phyloP scores from a whole-genome alignment of 805 yeast species.

The Suhomyces sp. region DNA sequence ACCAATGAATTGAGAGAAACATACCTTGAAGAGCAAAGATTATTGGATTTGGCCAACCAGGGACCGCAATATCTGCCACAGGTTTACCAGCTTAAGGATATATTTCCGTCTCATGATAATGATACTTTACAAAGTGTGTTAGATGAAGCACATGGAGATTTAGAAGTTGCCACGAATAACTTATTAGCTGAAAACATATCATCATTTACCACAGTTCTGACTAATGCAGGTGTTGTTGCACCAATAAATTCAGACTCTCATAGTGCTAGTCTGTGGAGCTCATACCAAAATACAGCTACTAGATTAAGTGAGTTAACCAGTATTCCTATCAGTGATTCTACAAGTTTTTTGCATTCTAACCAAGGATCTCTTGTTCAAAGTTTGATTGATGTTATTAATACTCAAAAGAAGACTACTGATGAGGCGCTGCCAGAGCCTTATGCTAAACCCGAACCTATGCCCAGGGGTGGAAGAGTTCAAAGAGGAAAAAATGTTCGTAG shows the following conservation, averaged over 20 bases:
- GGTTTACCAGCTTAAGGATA: slow-evolving; percentile 30
- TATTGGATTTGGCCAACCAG: slow-evolving; percentile 3
- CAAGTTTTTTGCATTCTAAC: slow-evolving; percentile 26
- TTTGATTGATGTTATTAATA: slow-evolving; percentile 34
- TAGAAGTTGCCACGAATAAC: slow-evolving; percentile 26
- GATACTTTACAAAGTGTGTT: slow-evolving; percentile 28
- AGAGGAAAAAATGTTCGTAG: slow-evolving; percentile 21
- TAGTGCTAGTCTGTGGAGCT: slow-evolving; percentile 11
- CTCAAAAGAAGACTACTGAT: slow-evolving; percentile 9
- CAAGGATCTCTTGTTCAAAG: slow-evolving; percentile 29
- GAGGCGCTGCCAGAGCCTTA: slow-evolving; percentile 7
- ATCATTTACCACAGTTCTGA: too few species aligned
- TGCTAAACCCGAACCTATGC: too few species aligned
- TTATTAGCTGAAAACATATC: slow-evolving; percentile 10
- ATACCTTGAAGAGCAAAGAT: slow-evolving; percentile 6
- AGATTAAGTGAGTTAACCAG: slow-evolving; percentile 19
- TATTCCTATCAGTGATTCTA: slow-evolving; percentile 5
- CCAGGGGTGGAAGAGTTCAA: slow-evolving; percentile 36
- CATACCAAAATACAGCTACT: slow-evolving; percentile 14
- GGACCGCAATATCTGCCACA: slow-evolving; percentile 10
- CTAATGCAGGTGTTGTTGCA: too few species aligned
- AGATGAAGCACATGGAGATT: slow-evolving; percentile 27
- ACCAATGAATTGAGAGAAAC: slow-evolving; percentile 9
- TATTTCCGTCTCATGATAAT: slow-evolving; percentile 46
- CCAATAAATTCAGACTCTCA: slow-evolving; percentile 6